These are phyloP conservation scores for Raffaelea ambrosiae DNA, from an alignment of 2,329 filamentous ascomycete species.

Conservation along the genomic window DNA sequence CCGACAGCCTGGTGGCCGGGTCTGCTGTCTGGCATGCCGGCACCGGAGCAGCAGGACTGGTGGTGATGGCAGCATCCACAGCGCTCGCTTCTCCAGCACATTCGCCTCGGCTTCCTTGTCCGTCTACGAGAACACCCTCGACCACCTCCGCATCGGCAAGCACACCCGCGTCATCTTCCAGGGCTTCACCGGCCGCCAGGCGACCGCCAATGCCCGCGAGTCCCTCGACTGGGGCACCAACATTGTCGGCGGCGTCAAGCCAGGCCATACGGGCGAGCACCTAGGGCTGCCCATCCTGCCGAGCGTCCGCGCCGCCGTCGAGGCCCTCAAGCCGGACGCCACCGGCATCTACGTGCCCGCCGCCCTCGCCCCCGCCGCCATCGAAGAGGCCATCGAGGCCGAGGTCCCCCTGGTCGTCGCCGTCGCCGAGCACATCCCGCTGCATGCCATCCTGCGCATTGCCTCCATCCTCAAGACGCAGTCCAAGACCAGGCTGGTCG, in stretches of 20 bases:
- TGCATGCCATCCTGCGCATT: conserved; percentile 66
- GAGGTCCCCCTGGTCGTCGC: conserved; percentile 71
- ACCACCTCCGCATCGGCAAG: conserved; percentile 27
- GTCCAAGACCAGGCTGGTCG: conserved; percentile 62
- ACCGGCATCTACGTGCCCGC: conserved; percentile 75
- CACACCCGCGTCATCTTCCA: conserved; percentile 34
- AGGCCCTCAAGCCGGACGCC: conserved; percentile 63
- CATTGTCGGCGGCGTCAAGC: conserved; percentile 70
- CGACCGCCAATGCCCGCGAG: conserved; percentile 68
- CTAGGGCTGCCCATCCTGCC: conserved; percentile 64
- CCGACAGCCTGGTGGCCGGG: no score
- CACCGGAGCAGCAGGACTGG: no score
- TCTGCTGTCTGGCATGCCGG: no score
- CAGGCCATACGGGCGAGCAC: conserved; percentile 42
- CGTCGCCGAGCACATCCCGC: conserved; percentile 71
- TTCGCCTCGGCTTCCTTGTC: no score
- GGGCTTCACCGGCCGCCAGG: conserved; percentile 38
- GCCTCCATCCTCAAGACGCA: conserved; percentile 65
- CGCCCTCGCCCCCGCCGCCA: conserved; percentile 62
- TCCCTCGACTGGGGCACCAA: conserved; percentile 72
- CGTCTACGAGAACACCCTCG: conserved; percentile 23
- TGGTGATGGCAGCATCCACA: no score
- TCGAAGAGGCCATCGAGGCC: conserved; percentile 72
- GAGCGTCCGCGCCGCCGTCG: conserved; percentile 58
- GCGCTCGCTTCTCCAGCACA: no score